These are phyloP conservation scores for Gypsophila paniculata DNA, from an alignment of 179 eudicot species.

Conservation along the genomic window DNA sequence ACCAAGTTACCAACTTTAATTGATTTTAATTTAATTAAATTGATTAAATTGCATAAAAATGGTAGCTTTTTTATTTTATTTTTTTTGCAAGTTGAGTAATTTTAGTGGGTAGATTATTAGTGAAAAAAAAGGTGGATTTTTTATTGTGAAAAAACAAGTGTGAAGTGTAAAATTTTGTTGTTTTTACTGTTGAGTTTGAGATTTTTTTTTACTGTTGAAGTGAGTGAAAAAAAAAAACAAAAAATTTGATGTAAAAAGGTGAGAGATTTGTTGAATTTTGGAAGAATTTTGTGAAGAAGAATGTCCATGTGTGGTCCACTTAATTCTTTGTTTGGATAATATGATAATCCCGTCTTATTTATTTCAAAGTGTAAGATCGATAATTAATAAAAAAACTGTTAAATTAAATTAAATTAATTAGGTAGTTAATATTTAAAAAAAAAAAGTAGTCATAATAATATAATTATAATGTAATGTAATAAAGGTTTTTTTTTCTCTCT, in stretches of 20 bases:
- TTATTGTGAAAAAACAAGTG: neutral
- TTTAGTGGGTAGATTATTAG: neutral
- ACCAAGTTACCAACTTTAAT: conserved; percentile 21
- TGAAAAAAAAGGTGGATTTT: neutral
- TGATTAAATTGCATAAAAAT: conserved; percentile 7
- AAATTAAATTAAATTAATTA: too few species aligned
- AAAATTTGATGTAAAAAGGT: neutral
- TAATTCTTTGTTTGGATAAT: neutral
- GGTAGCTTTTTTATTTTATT: conserved; percentile 15
- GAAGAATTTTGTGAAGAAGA: neutral
- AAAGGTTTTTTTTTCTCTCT: too few species aligned
- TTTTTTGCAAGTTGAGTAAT: neutral
- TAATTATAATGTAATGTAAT: too few species aligned
- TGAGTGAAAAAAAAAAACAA: too few species aligned
- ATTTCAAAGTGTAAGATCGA: too few species aligned
- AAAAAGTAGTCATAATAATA: too few species aligned
- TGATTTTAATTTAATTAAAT: neutral
- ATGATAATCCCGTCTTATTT: conserved; percentile 4
- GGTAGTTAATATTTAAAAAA: too few species aligned
- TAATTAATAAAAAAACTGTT: too few species aligned
- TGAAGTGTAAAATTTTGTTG: neutral
- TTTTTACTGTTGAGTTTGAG: neutral
- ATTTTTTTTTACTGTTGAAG: neutral
- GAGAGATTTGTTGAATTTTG: neutral
- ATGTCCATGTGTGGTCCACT: conserved; percentile 14